Evolutionary conservation across 768 basidiomycete genomes (phyloP).

Genomic region (Hemileccinum rubropunctum): DNA sequence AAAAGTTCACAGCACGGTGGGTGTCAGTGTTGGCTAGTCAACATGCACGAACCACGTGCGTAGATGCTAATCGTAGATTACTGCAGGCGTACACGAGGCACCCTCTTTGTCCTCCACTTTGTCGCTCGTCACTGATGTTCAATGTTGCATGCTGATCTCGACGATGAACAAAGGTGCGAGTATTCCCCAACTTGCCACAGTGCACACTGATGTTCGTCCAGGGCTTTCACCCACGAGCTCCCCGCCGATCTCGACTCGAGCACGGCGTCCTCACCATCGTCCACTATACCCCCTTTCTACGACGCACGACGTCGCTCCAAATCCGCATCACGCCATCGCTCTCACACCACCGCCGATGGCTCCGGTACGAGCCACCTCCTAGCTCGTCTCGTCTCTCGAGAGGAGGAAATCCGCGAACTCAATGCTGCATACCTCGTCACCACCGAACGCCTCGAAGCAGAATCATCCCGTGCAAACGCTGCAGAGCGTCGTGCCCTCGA

Average conservation of each 20-base stretch:
- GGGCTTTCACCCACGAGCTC: conserved; percentile 27
- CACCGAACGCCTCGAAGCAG: conserved; percentile 37
- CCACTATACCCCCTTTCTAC: conserved; percentile 14
- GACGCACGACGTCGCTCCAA: conserved; percentile 24
- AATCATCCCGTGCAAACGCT: conserved; percentile 40
- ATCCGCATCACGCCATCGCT: conserved; percentile 26
- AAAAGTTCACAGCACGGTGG: too few relatives aligned
- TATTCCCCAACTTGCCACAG: not conserved
- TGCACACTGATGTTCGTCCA: conserved; percentile 8
- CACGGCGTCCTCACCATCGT: conserved; percentile 28
- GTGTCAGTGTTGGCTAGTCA: too few relatives aligned
- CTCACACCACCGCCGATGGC: conserved; percentile 25
- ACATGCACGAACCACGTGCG: conserved; percentile 29
- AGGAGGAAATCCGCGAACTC: conserved; percentile 32
- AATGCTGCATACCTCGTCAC: conserved; percentile 26
- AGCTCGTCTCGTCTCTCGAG: conserved; percentile 27
- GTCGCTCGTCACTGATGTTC: conserved; percentile 17
- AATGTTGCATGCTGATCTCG: conserved; percentile 28
- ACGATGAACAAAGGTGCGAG: conserved; percentile 31
- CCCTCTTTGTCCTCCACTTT: conserved; percentile 7
- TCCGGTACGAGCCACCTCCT: conserved; percentile 31
- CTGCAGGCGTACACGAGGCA: conserved; percentile 29
- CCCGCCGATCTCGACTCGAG: conserved; percentile 31
- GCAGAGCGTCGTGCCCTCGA: conserved; percentile 49
- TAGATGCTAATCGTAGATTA: conserved; percentile 7